Evolutionary conservation across 129 eudicot species (phyloP).

Genomic region (Apium graveolens): DNA sequence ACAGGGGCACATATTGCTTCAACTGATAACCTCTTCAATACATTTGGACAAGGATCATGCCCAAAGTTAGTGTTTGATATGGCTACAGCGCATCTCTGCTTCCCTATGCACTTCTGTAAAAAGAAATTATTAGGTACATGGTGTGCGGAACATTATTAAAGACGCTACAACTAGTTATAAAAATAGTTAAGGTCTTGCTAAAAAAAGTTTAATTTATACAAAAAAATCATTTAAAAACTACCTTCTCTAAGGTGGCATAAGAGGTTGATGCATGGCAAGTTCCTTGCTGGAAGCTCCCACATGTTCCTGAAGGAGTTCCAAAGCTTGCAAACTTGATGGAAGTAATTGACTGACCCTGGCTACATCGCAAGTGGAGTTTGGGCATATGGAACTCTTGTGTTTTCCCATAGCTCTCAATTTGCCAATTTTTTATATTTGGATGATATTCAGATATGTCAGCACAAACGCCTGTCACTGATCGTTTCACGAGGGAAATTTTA

Average conservation of each 20-base stretch:
- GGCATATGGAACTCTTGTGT: slow-evolving; percentile 49
- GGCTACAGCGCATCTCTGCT: slow-evolving; percentile 63
- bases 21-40: slow-evolving; percentile 78
- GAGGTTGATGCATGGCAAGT: slow-evolving; percentile 84
- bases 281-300: slow-evolving; percentile 78
- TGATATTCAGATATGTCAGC: slow-evolving; percentile 70
- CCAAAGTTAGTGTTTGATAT: slow-evolving; percentile 85
- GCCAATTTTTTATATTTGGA: slow-evolving; percentile 57
- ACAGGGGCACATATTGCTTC: slow-evolving; percentile 69
- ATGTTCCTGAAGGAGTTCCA: slow-evolving; percentile 88
- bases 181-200: neutral
- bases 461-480: slow-evolving; percentile 73
- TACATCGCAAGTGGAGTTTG: slow-evolving; percentile 66
- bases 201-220: neutral
- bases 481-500: slow-evolving; percentile 58
- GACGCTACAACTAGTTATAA: neutral
- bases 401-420: slow-evolving; percentile 48
- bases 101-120: slow-evolving; percentile 73
- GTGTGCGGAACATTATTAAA: neutral
- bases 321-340: slow-evolving; percentile 93
- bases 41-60: slow-evolving; percentile 90
- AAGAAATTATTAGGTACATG: neutral
- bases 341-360: slow-evolving; percentile 59
- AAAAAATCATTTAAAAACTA: no score
- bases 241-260: slow-evolving; percentile 62